phyloP scores from a whole-genome alignment of 768 basidiomycete species.

The Leccinum disarticulatum region DNA sequence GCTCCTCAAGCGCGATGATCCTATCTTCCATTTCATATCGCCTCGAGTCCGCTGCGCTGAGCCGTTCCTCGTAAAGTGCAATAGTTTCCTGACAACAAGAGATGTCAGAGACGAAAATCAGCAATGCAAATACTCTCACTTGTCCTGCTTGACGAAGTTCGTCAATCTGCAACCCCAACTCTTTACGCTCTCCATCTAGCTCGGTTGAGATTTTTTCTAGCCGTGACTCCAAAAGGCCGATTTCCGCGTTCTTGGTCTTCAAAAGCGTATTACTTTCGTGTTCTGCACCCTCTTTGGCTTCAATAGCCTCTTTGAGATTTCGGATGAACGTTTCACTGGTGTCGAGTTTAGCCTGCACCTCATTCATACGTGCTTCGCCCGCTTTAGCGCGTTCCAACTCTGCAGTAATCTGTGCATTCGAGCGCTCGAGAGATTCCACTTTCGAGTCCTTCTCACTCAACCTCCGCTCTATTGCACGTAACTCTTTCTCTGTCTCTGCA shows the following conservation, averaged over 20 bases:
- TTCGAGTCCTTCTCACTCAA: conserved; percentile 45
- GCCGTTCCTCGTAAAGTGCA: conserved; percentile 88
- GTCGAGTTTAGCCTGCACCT: conserved; percentile 45
- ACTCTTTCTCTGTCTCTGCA: conserved; percentile 42
- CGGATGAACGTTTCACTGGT: conserved; percentile 44
- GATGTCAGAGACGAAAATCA: background rate
- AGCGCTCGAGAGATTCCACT: conserved; percentile 48
- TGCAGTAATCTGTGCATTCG: conserved; percentile 35
- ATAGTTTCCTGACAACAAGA: conserved; percentile 73
- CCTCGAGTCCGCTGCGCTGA: conserved; percentile 65
- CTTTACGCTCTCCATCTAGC: conserved; percentile 57
- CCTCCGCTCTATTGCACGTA: conserved; percentile 42
- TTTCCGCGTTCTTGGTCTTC: conserved; percentile 59
- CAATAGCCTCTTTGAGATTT: conserved; percentile 53
- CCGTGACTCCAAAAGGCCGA: conserved; percentile 51
- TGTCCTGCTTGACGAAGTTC: conserved; percentile 88
- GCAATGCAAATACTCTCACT: conserved; percentile 40
- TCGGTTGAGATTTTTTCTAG: conserved; percentile 47
- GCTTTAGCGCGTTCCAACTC: conserved; percentile 47
- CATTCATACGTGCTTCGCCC: conserved; percentile 42
- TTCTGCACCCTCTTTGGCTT: conserved; percentile 49
- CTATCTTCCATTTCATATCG: conserved; percentile 78
- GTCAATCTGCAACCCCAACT: conserved; percentile 73
- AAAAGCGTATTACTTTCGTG: conserved; percentile 51
- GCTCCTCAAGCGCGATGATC: conserved; percentile 57